A percentile compares a stretch with the other conserved stretches of the same genome.
Evolutionary conservation across 345 rosid species (phyloP).

Genomic region (Psidium guajava): DNA sequence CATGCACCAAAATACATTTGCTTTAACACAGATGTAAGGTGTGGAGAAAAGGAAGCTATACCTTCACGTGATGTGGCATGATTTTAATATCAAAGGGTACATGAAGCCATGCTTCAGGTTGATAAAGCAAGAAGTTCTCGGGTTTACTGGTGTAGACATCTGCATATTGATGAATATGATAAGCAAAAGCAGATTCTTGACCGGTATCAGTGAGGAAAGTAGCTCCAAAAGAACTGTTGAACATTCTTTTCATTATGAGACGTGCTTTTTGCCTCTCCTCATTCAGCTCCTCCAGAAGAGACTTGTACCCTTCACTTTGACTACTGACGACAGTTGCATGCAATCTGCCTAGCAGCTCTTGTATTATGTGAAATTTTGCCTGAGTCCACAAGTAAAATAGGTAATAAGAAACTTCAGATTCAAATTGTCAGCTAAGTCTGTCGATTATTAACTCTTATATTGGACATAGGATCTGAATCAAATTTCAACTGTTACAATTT

Average conservation of each 20-base stretch:
- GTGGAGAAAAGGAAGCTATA: constrained; percentile 5
- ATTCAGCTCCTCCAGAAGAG: constrained; percentile 64
- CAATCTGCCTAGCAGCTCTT: constrained; percentile 82
- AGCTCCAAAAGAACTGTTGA: constrained; percentile 91
- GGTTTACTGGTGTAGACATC: constrained; percentile 91
- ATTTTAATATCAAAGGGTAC: constrained; percentile 81
- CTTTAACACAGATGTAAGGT: background rate
- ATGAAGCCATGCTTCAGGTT: constrained; percentile 94
- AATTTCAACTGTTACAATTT: background rate
- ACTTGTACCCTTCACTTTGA: constrained; percentile 34
- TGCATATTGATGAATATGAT: constrained; percentile 92
- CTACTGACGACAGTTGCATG: constrained; percentile 43
- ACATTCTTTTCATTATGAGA: constrained; percentile 65
- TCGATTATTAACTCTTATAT: background rate
- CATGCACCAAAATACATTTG: background rate
- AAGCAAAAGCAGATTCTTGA: constrained; percentile 93
- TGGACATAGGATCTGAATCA: background rate
- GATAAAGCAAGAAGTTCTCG: constrained; percentile 70
- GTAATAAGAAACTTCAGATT: background rate
- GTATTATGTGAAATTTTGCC: constrained; percentile 92
- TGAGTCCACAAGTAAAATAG: constrained; percentile 6
- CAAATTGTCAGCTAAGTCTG: background rate
- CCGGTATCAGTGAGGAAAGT: constrained; percentile 86
- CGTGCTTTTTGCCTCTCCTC: constrained; percentile 67
- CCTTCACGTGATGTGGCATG: constrained; percentile 99